Evolutionary conservation across 257 asterid species (phyloP).

Genomic region (Ophiorrhiza pumila): DNA sequence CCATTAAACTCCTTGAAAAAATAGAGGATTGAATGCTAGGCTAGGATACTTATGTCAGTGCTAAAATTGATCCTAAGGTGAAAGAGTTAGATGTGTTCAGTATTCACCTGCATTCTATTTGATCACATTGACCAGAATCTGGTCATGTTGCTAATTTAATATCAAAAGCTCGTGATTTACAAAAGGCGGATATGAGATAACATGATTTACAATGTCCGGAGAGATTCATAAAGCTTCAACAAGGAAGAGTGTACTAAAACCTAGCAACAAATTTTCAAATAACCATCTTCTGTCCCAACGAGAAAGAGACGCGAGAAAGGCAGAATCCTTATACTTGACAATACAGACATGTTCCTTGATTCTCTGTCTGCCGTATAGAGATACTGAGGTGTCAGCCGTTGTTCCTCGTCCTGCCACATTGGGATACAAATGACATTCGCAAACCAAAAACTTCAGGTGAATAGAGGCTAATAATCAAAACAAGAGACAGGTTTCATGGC

Average conservation of each 20-base stretch:
- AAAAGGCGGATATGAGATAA: not conserved
- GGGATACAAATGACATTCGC: not conserved
- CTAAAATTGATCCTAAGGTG: no score
- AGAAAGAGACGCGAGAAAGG: slow-evolving; percentile 87
- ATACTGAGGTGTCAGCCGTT: slow-evolving; percentile 60
- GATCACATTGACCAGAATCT: not conserved
- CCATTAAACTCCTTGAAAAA: not conserved
- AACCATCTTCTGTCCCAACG: slow-evolving; percentile 94
- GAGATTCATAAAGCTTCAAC: not conserved
- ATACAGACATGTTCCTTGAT: slow-evolving; percentile 62
- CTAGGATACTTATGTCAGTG: no score
- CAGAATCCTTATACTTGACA: slow-evolving; percentile 68
- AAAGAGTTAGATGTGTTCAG: no score
- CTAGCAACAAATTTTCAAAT: slow-evolving; percentile 69
- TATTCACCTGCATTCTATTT: no score
- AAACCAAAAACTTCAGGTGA: not conserved
- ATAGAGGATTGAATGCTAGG: no score
- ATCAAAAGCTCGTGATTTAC: not conserved
- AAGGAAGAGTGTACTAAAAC: not conserved
- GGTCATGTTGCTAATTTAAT: not conserved
- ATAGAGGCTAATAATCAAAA: not conserved
- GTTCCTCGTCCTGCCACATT: slow-evolving; percentile 61
- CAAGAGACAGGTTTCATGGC: not conserved
- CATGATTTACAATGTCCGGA: not conserved
- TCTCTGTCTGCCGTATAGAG: slow-evolving; percentile 77